Percentiles rank a stretch among this genome's conserved stretches.
These are phyloP conservation scores for Trichoderma endophyticum DNA, from an alignment of 2,329 filamentous ascomycete genomes.

Conservation along the genomic window DNA sequence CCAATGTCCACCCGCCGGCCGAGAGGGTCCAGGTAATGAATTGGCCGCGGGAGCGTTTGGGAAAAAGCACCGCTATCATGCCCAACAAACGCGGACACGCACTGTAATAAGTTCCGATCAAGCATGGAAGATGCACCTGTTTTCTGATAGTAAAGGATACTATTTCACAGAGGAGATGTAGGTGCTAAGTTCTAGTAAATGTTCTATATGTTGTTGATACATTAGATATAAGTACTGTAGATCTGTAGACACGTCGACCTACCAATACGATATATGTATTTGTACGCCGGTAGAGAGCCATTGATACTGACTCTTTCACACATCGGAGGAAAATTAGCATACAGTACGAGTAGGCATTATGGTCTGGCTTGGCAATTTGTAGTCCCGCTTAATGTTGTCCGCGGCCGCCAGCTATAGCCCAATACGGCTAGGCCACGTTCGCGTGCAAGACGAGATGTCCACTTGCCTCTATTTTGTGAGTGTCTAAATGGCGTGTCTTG, in stretches of 20 bases:
- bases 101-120: background rate
- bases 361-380: background rate
- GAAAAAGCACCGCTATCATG: background rate
- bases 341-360: background rate
- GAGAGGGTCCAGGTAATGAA: background rate
- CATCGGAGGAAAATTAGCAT: background rate
- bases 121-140: background rate
- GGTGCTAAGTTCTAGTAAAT: background rate
- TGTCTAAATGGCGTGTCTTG: background rate
- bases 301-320: background rate
- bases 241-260: background rate
- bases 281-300: background rate
- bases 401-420: background rate
- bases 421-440: constrained; percentile 11
- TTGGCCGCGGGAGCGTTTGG: background rate
- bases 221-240: background rate
- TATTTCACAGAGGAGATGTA: background rate
- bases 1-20: constrained; percentile 6
- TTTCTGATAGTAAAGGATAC: background rate
- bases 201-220: background rate
- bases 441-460: background rate
- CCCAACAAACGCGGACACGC: background rate
- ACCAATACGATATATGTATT: background rate
- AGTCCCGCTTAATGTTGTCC: background rate
- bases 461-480: background rate